Base-by-base conservation (phyloP, 2,329 filamentous ascomycete species). In the Calonectria fujianensis region DNA sequence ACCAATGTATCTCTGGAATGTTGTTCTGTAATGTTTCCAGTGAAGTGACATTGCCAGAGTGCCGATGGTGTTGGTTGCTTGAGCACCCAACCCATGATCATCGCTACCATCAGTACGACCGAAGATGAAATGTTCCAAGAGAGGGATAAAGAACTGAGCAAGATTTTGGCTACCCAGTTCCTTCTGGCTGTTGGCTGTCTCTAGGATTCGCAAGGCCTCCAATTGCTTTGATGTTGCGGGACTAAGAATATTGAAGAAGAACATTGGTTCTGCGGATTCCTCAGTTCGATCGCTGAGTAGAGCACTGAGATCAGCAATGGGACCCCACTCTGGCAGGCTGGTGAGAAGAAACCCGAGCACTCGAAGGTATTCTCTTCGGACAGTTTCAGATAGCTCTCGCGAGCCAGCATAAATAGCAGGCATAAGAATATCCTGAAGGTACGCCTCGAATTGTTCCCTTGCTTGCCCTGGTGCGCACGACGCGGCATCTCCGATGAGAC, bases 101-200 rank as follows among this genome's bases (percentile, higher is more conserved):
- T 98, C 95, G 29, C 84, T 88, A 11, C 90, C 89, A 63, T 95
- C 94, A 6, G 91, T 91, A 74, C 94, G 92, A 73, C 96, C 94
- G 82, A 98, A 96, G 31, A 98, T 93, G 82, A 98, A 98, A 82
- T 98, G 96, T 82, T 99, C 97, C 13, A 98, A 89, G 27, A 99
- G 88, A 0, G 97, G 97, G 51, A 99, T 91, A 82, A 98, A 95
- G 81, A 98, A 94, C 24, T 96, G 93, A 73, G 93, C 93, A 76
- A 98, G 89, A 80, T 98, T 98, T 68, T 92, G 92, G 80, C 95
- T 94, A 75, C 90, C 90, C 74, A 99, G 87, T 64, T 91, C 89
- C 16, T 91, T 89, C 71, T 89, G 89, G 13, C 88, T 84, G 70
- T 95, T 94, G 76, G 94, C 93, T 11, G 90, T 87, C 71, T 94